phyloP scores from a whole-genome alignment of 176 grass and related monocot species.

The Melocanna baccifera region DNA sequence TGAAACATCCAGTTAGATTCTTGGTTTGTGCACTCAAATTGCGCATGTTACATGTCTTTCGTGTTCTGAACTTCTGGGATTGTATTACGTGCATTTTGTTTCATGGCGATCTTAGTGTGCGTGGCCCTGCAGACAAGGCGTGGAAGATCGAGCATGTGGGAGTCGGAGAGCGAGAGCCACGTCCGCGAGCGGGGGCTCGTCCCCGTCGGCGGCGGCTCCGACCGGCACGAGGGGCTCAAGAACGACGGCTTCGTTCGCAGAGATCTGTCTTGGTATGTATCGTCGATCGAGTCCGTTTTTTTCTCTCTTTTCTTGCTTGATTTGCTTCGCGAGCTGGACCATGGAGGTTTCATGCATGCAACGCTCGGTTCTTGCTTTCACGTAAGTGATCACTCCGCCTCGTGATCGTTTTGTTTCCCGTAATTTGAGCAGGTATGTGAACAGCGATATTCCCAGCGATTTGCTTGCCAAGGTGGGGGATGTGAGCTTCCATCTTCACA shows the following conservation, averaged over 20 bases:
- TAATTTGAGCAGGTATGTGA: constrained; percentile 61
- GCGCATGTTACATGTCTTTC: not conserved
- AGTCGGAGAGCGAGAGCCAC: constrained; percentile 61
- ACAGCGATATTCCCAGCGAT: constrained; percentile 95
- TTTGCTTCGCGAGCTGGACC: not conserved
- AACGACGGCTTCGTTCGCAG: constrained; percentile 70
- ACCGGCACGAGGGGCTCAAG: constrained; percentile 57
- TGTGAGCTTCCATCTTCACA: constrained; percentile 93
- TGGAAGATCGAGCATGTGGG: constrained; percentile 57
- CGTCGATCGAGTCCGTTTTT: not conserved
- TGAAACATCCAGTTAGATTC: not conserved
- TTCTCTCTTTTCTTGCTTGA: not conserved
- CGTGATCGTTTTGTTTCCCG: not conserved
- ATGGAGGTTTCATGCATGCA: not conserved
- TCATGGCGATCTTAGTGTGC: not conserved
- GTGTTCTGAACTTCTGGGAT: not conserved
- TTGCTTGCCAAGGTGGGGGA: constrained; percentile 75
- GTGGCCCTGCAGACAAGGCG: not conserved
- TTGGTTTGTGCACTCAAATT: not conserved
- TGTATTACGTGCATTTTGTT: not conserved
- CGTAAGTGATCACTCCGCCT: not conserved
- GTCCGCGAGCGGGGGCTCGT: constrained; percentile 58
- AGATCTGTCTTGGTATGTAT: constrained; percentile 73
- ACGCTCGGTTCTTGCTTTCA: not conserved
- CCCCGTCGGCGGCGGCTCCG: constrained; percentile 44